Percentiles rank a stretch among this genome's conserved stretches.
These are phyloP conservation scores for Penicillium sp. DNA, from an alignment of 2,329 filamentous ascomycete genomes.

Conservation along the genomic window DNA sequence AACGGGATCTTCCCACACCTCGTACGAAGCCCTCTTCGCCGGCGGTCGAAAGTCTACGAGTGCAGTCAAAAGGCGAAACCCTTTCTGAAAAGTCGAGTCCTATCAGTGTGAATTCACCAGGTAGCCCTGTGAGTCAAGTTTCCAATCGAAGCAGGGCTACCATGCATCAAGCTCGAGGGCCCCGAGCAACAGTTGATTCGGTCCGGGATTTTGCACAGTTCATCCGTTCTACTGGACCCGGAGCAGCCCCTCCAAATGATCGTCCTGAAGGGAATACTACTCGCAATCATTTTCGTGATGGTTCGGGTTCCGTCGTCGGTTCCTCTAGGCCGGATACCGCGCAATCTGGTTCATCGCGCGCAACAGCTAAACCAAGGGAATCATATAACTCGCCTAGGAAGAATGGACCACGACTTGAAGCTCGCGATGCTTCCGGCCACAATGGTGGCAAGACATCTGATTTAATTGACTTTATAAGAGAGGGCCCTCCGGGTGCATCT, in stretches of 20 bases:
- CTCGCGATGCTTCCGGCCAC: constrained; percentile 66
- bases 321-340: constrained; percentile 13
- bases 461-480: constrained; percentile 90
- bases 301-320: constrained; percentile 6
- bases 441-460: constrained; percentile 66
- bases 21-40: constrained; percentile 3
- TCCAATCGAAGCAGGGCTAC: constrained; percentile 18
- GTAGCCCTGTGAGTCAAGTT: constrained; percentile 6
- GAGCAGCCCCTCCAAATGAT: constrained; percentile 51
- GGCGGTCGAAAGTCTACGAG: constrained; percentile 15
- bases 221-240: constrained; percentile 64
- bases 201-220: constrained; percentile 84
- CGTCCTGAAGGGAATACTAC: neutral
- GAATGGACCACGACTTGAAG: constrained; percentile 54
- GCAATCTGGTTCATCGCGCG: constrained; percentile 9
- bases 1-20: constrained; percentile 15
- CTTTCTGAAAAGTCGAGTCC: constrained; percentile 16
- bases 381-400: constrained; percentile 11
- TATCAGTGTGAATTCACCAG: constrained; percentile 12
- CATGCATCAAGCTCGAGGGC: constrained; percentile 61
- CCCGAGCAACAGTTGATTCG: constrained; percentile 66
- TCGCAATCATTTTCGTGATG: constrained; percentile 4
- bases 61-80: constrained; percentile 18
- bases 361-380: constrained; percentile 9
- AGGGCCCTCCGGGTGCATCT: constrained; percentile 66